Evolutionary conservation across 352 stramenopile species (phyloP).

Genomic region (Globisporangium spiculum): DNA sequence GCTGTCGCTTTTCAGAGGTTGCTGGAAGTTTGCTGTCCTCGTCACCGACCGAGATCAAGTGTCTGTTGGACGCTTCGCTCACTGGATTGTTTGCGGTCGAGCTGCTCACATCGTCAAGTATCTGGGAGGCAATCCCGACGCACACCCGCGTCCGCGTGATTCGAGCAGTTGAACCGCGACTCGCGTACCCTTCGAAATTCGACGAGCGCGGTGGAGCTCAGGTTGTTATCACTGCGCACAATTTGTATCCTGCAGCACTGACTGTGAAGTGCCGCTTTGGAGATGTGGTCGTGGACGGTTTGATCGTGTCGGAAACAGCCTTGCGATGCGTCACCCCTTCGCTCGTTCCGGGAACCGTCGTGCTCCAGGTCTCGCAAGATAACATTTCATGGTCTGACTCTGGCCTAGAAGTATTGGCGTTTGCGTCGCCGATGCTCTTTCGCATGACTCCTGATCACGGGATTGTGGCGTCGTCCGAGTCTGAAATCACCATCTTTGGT

Average conservation of each 20-base stretch:
- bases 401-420: slow-evolving; percentile 27
- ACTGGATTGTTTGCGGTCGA: slow-evolving; percentile 27
- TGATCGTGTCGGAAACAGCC: slow-evolving; percentile 26
- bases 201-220: slow-evolving; percentile 45
- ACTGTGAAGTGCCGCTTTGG: slow-evolving; percentile 38
- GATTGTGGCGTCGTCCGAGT: slow-evolving; percentile 2
- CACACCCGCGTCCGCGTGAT: slow-evolving; percentile 32
- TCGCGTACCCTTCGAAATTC: slow-evolving; percentile 28
- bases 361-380: slow-evolving; percentile 35
- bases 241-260: slow-evolving; percentile 20
- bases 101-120: slow-evolving; percentile 17
- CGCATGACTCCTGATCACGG: slow-evolving; percentile 21
- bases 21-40: background rate
- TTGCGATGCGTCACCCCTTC: slow-evolving; percentile 32
- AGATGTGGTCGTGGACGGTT: slow-evolving; percentile 17
- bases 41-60: slow-evolving; percentile 16
- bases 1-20: slow-evolving; percentile 27
- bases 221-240: slow-evolving; percentile 29
- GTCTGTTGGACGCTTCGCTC: slow-evolving; percentile 30
- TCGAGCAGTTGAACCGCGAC: slow-evolving; percentile 20
- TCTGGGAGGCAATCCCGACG: slow-evolving; percentile 18
- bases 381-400: slow-evolving; percentile 33
- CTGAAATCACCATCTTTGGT: slow-evolving; percentile 29
- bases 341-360: slow-evolving; percentile 20
- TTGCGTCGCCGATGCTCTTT: slow-evolving; percentile 32